These are phyloP conservation scores for Aspergillus fumigatiaffinis DNA, from an alignment of 2,329 filamentous ascomycete species.

Conservation along the genomic window DNA sequence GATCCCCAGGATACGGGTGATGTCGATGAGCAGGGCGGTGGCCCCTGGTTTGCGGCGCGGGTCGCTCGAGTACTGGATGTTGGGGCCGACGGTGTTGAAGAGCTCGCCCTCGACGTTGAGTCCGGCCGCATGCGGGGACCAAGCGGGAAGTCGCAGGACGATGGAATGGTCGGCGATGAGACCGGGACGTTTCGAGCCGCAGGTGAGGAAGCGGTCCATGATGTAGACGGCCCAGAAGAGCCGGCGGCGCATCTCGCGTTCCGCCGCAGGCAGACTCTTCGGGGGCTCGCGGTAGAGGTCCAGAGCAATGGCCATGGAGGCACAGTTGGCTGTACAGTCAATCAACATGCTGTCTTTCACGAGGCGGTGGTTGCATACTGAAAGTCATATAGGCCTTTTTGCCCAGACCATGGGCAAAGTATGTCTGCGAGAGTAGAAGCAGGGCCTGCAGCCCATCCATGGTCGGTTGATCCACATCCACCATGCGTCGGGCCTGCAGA, in stretches of 20 bases:
- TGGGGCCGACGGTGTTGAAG: constrained; percentile 75
- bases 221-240: constrained; percentile 88
- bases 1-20: constrained; percentile 74
- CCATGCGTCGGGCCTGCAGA: constrained; percentile 61
- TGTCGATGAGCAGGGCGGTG: constrained; percentile 78
- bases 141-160: constrained; percentile 69
- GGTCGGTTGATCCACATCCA: constrained; percentile 77
- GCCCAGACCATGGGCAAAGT: constrained; percentile 71
- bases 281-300: constrained; percentile 74
- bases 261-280: constrained; percentile 59
- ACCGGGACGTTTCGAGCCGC: constrained; percentile 77
- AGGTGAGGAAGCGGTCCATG: constrained; percentile 77
- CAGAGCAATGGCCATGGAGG: constrained; percentile 78
- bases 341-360: neutral
- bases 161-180: constrained; percentile 74
- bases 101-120: constrained; percentile 71
- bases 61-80: constrained; percentile 67
- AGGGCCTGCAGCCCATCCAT: constrained; percentile 74
- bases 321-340: constrained; percentile 58
- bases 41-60: constrained; percentile 70
- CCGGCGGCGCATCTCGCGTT: constrained; percentile 72
- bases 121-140: constrained; percentile 60
- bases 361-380: constrained; percentile 46
- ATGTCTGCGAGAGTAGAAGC: constrained; percentile 70
- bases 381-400: constrained; percentile 86